Percentiles rank a stretch among this genome's conserved stretches.
These are phyloP conservation scores for Monilinia fructigena DNA, from an alignment of 2,329 filamentous ascomycete genomes.

Conservation along the genomic window DNA sequence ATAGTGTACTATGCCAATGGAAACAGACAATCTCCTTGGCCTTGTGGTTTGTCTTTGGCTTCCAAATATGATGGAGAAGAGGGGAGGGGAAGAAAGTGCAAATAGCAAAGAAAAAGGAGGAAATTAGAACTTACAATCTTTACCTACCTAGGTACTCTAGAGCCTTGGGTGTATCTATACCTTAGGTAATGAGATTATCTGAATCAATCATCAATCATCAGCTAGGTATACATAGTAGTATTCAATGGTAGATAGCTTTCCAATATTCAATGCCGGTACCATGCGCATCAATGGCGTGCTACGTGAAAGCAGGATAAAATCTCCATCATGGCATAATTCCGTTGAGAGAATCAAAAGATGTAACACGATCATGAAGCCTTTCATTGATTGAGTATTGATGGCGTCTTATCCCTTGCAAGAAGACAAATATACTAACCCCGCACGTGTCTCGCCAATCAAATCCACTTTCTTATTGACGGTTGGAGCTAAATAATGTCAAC, in stretches of 20 bases:
- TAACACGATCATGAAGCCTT: background rate
- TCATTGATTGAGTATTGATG: conserved; percentile 30
- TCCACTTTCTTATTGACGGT: background rate
- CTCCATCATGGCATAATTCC: conserved; percentile 8
- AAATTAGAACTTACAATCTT: conserved; percentile 1
- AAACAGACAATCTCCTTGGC: background rate
- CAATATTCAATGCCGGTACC: background rate
- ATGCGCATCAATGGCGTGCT: conserved; percentile 4
- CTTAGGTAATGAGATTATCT: conserved; percentile 5
- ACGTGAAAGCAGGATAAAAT: background rate
- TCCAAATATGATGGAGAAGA: background rate
- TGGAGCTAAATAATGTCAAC: background rate
- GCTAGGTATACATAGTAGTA: background rate
- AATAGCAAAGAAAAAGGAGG: too few relatives aligned
- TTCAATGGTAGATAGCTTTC: too few relatives aligned
- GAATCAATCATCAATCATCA: background rate
- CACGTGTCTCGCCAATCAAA: conserved; percentile 10
- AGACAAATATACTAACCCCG: conserved; percentile 12
- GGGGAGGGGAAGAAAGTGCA: background rate
- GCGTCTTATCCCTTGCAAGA: conserved; percentile 27
- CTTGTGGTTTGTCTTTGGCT: background rate
- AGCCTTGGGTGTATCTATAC: background rate
- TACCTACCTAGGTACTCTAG: background rate
- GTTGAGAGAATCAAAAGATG: conserved; percentile 7
- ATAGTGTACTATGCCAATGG: background rate